Conservation (phyloP, 2,329 filamentous ascomycete genomes). For the Claviceps paspali region DNA sequence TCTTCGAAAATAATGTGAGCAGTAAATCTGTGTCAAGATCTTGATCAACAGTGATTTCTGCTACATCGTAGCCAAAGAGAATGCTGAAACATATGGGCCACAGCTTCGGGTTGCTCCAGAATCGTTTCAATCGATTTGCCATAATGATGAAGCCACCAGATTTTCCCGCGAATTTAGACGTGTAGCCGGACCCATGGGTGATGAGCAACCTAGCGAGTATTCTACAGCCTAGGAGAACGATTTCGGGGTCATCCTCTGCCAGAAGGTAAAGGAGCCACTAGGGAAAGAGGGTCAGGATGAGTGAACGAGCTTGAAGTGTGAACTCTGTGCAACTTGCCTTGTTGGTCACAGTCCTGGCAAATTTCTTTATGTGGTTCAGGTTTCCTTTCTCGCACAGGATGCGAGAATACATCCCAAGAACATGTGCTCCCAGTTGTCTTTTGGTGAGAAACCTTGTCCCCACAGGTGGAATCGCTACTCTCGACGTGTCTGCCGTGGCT, state of each 20-base stretch:
- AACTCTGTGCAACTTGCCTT: conserved; percentile 42
- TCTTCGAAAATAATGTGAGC: conserved; percentile 54
- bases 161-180: conserved; percentile 68
- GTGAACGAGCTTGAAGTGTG: not conserved
- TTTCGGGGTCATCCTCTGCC: conserved; percentile 69
- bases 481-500: conserved; percentile 20
- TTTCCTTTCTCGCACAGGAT: conserved; percentile 63
- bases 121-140: conserved; percentile 64
- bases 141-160: conserved; percentile 80
- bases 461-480: conserved; percentile 15
- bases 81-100: conserved; percentile 86
- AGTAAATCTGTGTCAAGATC: conserved; percentile 63
- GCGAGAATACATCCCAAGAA: conserved; percentile 63
- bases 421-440: conserved; percentile 55
- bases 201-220: conserved; percentile 74
- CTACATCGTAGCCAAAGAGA: conserved; percentile 71
- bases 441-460: conserved; percentile 35
- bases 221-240: conserved; percentile 65
- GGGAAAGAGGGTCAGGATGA: conserved; percentile 7
- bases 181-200: conserved; percentile 67
- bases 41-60: conserved; percentile 55
- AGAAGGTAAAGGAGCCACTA: conserved; percentile 87
- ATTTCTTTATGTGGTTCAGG: conserved; percentile 59
- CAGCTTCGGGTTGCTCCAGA: conserved; percentile 73
- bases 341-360: conserved; percentile 87